Base-by-base conservation (phyloP, 768 basidiomycete species). In the Termitomyces sp. region DNA sequence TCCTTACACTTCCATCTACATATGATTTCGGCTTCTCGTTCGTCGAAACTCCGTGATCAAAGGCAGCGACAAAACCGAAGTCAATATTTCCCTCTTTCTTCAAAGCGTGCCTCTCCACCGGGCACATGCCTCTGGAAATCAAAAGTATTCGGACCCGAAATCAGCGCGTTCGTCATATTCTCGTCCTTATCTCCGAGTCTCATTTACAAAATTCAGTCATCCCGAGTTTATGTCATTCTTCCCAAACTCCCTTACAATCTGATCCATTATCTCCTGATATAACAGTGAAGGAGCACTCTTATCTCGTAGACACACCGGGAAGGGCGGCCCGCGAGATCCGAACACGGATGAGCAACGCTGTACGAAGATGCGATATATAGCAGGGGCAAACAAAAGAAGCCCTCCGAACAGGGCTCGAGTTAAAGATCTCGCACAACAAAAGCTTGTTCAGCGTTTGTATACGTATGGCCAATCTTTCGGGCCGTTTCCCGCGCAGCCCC, bases 141-240 rank as follows among this genome's bases (percentile, higher is more conserved):
- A 56, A 50, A 28, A 56, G 7, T 15, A 45, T 54, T 20, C 62
- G 62, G 65, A 38, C 60, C 65, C 65, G 62, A 66, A 60, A 63
- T 61, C 62, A 61, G 42, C 60, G 65, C 53, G 60, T 42, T 44
- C 28, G n/a, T 42, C 44, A 13, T 54, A 44, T 42, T 44, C 39
- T 15, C 53, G 39, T n/a, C 28, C 56, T 65, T 58, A 65, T 51
- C 63, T 55, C 63, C 63, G 63, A 36, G 39, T 53, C 32, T 24
- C 36, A n/a, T 46, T 35, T 18, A 46, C 39, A 11, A 28, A 7
- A 45, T 16, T 20, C 24, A 28, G 28, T 28, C 28, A 28, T 28
- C 28, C 28, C 28, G 28, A 28, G 28, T 28, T 2, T 28, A 28
- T 28, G 28, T 28, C 4, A 28, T 28, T 4, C 28, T 28, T 4